Conservation (phyloP, 305 asterid species). For the Salvia sclarea region DNA sequence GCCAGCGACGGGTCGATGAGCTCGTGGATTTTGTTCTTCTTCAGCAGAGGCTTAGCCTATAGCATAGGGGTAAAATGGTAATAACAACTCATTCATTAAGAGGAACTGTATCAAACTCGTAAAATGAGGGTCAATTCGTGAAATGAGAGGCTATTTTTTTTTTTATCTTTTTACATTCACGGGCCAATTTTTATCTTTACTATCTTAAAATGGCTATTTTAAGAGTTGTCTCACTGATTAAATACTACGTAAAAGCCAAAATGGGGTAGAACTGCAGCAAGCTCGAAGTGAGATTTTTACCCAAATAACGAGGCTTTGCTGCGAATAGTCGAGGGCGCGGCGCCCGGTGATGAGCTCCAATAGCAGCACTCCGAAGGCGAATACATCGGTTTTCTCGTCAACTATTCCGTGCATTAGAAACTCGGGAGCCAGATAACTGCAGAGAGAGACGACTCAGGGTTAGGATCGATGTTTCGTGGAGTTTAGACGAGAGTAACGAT, state of each 20-base stretch:
- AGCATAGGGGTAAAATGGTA: background rate
- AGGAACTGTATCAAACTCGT: no score
- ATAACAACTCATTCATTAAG: background rate
- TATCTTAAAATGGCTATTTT: no score
- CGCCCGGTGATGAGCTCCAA: constrained; percentile 90
- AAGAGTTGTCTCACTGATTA: no score
- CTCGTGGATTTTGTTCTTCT: constrained; percentile 67
- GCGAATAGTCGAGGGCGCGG: constrained; percentile 80
- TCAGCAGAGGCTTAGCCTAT: constrained; percentile 87
- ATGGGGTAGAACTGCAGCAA: background rate
- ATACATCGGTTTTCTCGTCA: constrained; percentile 80
- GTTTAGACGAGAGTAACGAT: background rate
- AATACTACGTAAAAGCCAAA: background rate
- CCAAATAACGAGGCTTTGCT: constrained; percentile 92
- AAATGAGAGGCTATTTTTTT: no score
- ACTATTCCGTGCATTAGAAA: constrained; percentile 90
- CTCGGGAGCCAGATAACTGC: constrained; percentile 89
- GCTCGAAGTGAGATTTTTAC: constrained; percentile 35
- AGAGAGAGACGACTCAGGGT: background rate
- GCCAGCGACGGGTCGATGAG: constrained; percentile 69
- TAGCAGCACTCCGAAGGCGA: constrained; percentile 78
- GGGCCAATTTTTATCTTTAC: no score
- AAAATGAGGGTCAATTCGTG: no score
- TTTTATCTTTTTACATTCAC: no score
- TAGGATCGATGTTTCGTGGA: constrained; percentile 13